Base-by-base conservation (phyloP, 2,329 filamentous ascomycete genomes). In the Ophiostoma sp. region DNA sequence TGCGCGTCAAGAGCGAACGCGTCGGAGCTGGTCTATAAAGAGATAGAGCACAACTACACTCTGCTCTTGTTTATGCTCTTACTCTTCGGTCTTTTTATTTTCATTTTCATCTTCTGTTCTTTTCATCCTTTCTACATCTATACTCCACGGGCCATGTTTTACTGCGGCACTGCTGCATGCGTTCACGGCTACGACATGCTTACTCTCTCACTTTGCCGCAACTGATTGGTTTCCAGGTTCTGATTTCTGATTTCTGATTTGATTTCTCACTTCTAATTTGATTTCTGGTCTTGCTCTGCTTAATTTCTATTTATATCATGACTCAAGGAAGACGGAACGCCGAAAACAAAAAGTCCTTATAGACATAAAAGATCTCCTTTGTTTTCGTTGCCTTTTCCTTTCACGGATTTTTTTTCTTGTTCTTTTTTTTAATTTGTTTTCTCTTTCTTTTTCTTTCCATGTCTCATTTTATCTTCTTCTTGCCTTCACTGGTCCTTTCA, bases 21-120 rank as follows among this genome's bases (percentile, higher is more conserved):
- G 62, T n/a, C 31, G 11, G 31, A 4, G 44, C 44, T 13, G 33
- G 35, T 65, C 35, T 36, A 27, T 44, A 68, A 65, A 71, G 48
- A 67, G 35, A 67, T 67, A 48, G 54, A 36, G 48, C 15, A 27
- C 52, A 57, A 48, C 70, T 33, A 68, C 60, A 57, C 35, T 15
- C 27, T 57, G 23, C 7, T 57, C 52, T 57, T 27, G 39, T 57
- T 23, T 23, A n/a, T 23, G 23, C 7, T 2, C 48, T 23, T n/a
- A 8, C 44, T 57, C 8, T 15, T 23, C 23, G n/a, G 23, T 27
- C 11, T 54, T 23, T 11, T 57, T 57, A 3, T 23, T 1, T 57
- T 57, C 23, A 4, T 27, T 10, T 57, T 17, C 10, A 2, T 20
- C 67, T 36, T 62, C 48, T 60, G n/a, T 23, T 54, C n/a, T 23